Base-by-base conservation (phyloP, 2,329 filamentous ascomycete genomes). In the Boeremia lycopersici region DNA sequence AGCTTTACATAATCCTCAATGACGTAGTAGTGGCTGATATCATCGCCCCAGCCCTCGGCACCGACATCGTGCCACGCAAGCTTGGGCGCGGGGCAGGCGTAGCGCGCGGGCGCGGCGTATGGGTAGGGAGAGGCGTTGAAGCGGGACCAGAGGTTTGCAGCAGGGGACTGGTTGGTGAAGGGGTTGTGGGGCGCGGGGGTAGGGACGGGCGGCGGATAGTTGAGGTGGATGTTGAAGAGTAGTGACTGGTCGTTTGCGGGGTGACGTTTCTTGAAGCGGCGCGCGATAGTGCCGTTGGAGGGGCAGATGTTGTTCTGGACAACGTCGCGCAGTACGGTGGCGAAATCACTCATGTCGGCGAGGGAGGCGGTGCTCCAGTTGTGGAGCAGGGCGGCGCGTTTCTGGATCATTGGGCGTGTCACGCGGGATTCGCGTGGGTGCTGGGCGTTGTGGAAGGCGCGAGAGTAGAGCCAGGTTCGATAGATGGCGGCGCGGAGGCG, bases 1-100 rank as follows among this genome's bases (percentile, higher is more conserved):
- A 87, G 74, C 70, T 87, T 87, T 72, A 87, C 75, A 80, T 86
- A 85, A 57, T 87, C 84, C 61, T 87, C 83, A 4, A 87, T 80
- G 6, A 87, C 77, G 60, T 87, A 87, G 67, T 87, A 87, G 57
- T 87, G 84, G 12, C 79, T 77, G 44, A 86, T 83, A 50, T 86
- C 84, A 61, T 87, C 84, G 28, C 85, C 85, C 85, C 85, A 87
- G 23, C 85, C 85, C 69, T 86, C 83, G n/a, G 77, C 75, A 7
- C 82, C 82, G 3, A 82, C 75, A 28, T 85, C 81, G 54, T 83
- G 80, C 57, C 3, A 23, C 19, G 19, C 19, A 5, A 23, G 19
- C 5, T 23, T 23, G 19, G 19, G 3, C 19, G 19, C 19, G 19
- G 19, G 19, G 79, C 33, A 78, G 76, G 17, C 74, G 70, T 6